Percentiles rank a stretch among this genome's conserved stretches.
Conservation (phyloP, 768 basidiomycete genomes). For the Crucibulum laeve region DNA sequence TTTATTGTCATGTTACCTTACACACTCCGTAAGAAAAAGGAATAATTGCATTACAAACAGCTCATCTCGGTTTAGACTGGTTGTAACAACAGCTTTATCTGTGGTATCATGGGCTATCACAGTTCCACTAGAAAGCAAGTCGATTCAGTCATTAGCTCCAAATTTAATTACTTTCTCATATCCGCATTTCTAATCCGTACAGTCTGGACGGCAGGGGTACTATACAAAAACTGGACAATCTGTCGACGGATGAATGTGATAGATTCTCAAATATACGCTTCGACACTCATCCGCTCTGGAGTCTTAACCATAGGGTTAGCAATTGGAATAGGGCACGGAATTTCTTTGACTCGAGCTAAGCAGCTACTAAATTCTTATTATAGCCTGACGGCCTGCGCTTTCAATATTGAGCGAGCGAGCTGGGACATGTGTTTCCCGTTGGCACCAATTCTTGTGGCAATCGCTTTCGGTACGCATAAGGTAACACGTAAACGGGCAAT, state of each 20-base stretch:
- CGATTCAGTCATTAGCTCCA: background rate
- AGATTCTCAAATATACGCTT: constrained; percentile 3
- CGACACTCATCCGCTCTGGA: constrained; percentile 1
- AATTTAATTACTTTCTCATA: background rate
- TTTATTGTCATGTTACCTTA: constrained; percentile 5
- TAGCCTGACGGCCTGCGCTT: background rate
- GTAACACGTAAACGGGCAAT: too few species aligned
- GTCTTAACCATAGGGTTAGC: background rate
- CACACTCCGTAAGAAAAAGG: background rate
- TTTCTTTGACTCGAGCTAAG: background rate
- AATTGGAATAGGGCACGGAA: constrained; percentile 3
- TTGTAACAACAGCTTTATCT: background rate
- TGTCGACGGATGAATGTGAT: constrained; percentile 1
- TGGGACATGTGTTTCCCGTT: background rate
- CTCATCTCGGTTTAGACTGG: background rate
- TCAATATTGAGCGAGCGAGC: background rate
- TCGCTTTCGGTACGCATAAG: constrained; percentile 7
- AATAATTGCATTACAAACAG: background rate
- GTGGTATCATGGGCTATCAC: background rate
- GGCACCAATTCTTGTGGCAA: constrained; percentile 4
- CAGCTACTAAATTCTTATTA: background rate
- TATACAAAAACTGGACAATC: constrained; percentile 5
- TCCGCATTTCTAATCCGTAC: background rate
- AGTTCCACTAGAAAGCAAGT: constrained; percentile 6
- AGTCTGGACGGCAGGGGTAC: constrained; percentile 2